phyloP scores from a whole-genome alignment of 495 filamentous ascomycete genomes.

The Aspergillus sparsus region DNA sequence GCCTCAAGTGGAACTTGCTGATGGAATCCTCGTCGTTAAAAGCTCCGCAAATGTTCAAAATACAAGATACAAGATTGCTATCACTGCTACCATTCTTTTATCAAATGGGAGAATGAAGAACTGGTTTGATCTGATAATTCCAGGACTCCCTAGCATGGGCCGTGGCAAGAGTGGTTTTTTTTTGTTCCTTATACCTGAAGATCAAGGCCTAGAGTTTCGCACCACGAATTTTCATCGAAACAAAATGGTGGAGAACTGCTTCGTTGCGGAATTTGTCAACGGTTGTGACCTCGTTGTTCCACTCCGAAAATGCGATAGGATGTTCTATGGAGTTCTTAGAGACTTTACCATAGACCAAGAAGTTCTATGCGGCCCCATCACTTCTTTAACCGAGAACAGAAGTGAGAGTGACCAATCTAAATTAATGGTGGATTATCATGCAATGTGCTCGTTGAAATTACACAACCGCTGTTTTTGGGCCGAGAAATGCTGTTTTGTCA shows the following conservation, averaged over 20 bases:
- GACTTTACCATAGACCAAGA: slow-evolving; percentile 38
- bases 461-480: slow-evolving; percentile 37
- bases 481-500: slow-evolving; percentile 34
- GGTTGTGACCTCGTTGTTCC: slow-evolving; percentile 31
- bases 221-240: slow-evolving; percentile 33
- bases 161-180: slow-evolving; percentile 31
- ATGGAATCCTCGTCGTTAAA: slow-evolving; percentile 28
- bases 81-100: slow-evolving; percentile 25
- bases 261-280: slow-evolving; percentile 37
- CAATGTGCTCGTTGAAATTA: slow-evolving; percentile 35
- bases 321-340: slow-evolving; percentile 35
- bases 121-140: slow-evolving; percentile 35
- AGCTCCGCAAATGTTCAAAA: slow-evolving; percentile 17
- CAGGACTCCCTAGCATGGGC: slow-evolving; percentile 34
- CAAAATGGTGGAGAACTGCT: slow-evolving; percentile 34
- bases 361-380: slow-evolving; percentile 23
- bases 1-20: slow-evolving; percentile 26
- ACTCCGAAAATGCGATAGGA: slow-evolving; percentile 31
- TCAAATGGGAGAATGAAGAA: slow-evolving; percentile 24
- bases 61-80: slow-evolving; percentile 27
- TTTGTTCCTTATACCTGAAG: slow-evolving; percentile 33
- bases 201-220: slow-evolving; percentile 37
- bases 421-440: slow-evolving; percentile 29
- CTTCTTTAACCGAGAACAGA: not conserved
- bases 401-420: not conserved